Evolutionary conservation across 768 basidiomycete genomes (phyloP).

Genomic region (Suillus cothurnatus): DNA sequence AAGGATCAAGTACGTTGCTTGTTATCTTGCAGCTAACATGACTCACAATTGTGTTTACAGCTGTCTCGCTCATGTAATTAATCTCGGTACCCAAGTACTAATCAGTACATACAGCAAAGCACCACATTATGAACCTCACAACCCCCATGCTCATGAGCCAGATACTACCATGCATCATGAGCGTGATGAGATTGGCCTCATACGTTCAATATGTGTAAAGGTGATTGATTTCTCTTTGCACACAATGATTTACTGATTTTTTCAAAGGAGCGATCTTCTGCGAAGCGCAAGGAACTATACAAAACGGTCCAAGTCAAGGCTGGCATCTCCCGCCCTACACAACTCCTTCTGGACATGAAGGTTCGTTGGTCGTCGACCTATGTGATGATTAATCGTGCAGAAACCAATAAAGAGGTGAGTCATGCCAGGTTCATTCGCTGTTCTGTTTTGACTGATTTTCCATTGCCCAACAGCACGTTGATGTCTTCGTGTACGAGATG

Average conservation of each 20-base stretch:
- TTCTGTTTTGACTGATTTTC: neutral
- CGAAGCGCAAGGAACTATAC: conserved; percentile 14
- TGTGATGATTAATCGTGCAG: conserved; percentile 27
- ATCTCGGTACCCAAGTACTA: conserved; percentile 34
- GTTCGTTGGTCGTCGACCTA: conserved; percentile 37
- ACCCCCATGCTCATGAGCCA: neutral
- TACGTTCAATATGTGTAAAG: conserved; percentile 19
- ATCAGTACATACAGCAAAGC: conserved; percentile 13
- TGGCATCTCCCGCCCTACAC: neutral
- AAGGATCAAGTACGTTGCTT: neutral
- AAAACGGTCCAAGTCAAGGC: conserved; percentile 21
- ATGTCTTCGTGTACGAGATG: neutral
- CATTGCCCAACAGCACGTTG: neutral
- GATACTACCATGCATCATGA: neutral
- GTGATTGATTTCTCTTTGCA: neutral
- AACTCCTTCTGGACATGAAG: conserved; percentile 32
- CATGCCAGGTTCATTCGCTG: too few species aligned
- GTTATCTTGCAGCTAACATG: neutral
- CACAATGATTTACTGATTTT: neutral
- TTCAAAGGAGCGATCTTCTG: conserved; percentile 26
- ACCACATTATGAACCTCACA: neutral
- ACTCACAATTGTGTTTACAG: conserved; percentile 15
- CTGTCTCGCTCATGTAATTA: conserved; percentile 38
- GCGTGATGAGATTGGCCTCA: conserved; percentile 26
- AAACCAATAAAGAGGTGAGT: neutral